Evolutionary conservation across 2,329 filamentous ascomycete genomes (phyloP).

Genomic region (Mycocentrospora acerina): DNA sequence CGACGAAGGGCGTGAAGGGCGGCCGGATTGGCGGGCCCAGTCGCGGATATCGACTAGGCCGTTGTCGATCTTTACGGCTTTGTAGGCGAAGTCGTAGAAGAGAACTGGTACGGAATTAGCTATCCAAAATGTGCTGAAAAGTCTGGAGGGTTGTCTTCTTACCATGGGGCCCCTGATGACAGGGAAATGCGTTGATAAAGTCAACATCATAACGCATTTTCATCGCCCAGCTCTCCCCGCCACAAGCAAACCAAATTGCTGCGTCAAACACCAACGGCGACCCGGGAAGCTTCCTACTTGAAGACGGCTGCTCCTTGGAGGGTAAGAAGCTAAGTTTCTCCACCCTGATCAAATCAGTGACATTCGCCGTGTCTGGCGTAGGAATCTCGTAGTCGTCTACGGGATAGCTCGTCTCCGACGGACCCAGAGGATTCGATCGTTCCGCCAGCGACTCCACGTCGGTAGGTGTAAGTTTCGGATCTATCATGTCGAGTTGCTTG

Average conservation of each 20-base stretch:
- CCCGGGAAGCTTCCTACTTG: slow-evolving; percentile 25
- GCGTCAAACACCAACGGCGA: slow-evolving; percentile 42
- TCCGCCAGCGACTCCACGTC: slow-evolving; percentile 68
- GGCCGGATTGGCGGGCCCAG: slow-evolving; percentile 56
- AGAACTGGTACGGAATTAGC: slow-evolving; percentile 50
- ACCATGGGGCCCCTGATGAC: slow-evolving; percentile 46
- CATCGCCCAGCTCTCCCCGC: slow-evolving; percentile 43
- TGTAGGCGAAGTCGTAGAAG: slow-evolving; percentile 70
- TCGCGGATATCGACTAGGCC: slow-evolving; percentile 63
- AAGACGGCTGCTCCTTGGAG: slow-evolving; percentile 39
- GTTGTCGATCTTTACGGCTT: slow-evolving; percentile 62
- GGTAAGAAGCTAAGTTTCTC: slow-evolving; percentile 65
- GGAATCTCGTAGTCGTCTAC: slow-evolving; percentile 68
- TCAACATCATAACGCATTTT: slow-evolving; percentile 43
- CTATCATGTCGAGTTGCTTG: slow-evolving; percentile 60
- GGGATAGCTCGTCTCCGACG: slow-evolving; percentile 61
- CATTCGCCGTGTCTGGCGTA: slow-evolving; percentile 58
- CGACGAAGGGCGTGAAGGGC: slow-evolving; percentile 29
- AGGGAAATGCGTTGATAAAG: slow-evolving; percentile 46
- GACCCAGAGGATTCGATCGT: slow-evolving; percentile 69
- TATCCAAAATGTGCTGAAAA: no score
- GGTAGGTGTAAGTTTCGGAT: slow-evolving; percentile 55
- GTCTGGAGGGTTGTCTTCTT: slow-evolving; percentile 6
- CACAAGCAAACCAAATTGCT: slow-evolving; percentile 44
- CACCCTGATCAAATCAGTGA: slow-evolving; percentile 67